phyloP scores from a whole-genome alignment of 495 filamentous ascomycete species.

The Chaetomium fimeti region DNA sequence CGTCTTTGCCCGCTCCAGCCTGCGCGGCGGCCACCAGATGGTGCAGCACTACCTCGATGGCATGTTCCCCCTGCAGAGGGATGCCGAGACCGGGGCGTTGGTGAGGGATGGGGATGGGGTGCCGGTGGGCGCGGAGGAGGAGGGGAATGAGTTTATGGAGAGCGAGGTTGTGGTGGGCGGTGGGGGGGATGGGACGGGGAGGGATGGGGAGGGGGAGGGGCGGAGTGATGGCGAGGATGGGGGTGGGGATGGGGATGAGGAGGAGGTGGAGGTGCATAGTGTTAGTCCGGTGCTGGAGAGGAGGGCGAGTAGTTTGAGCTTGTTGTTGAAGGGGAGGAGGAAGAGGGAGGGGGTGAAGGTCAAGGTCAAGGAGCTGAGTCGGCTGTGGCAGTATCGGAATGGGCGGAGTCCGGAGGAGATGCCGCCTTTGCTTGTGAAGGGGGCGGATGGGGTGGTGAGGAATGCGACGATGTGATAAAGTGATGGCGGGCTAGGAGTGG shows the following conservation, averaged over 20 bases:
- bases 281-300: slow-evolving; percentile 26
- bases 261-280: slow-evolving; percentile 38
- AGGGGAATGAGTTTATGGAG: slow-evolving; percentile 57
- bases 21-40: slow-evolving; percentile 66
- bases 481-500: not conserved
- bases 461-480: slow-evolving; percentile 26
- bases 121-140: slow-evolving; percentile 34
- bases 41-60: slow-evolving; percentile 76
- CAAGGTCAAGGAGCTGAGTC: slow-evolving; percentile 67
- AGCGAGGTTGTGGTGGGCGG: slow-evolving; percentile 46
- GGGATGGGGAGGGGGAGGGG: slow-evolving; percentile 39
- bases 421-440: slow-evolving; percentile 27
- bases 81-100: slow-evolving; percentile 34
- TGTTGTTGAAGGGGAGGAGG: slow-evolving; percentile 3
- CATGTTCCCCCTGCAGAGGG: slow-evolving; percentile 65
- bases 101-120: slow-evolving; percentile 26
- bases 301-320: slow-evolving; percentile 17
- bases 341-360: slow-evolving; percentile 31
- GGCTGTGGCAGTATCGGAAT: slow-evolving; percentile 72
- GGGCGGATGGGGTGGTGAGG: slow-evolving; percentile 26
- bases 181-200: slow-evolving; percentile 42
- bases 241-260: slow-evolving; percentile 17
- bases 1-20: slow-evolving; percentile 63
- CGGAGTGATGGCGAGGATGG: slow-evolving; percentile 23
- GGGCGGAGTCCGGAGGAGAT: slow-evolving; percentile 55